phyloP scores from a whole-genome alignment of 352 stramenopile species.

The Phytophthora meadii region DNA sequence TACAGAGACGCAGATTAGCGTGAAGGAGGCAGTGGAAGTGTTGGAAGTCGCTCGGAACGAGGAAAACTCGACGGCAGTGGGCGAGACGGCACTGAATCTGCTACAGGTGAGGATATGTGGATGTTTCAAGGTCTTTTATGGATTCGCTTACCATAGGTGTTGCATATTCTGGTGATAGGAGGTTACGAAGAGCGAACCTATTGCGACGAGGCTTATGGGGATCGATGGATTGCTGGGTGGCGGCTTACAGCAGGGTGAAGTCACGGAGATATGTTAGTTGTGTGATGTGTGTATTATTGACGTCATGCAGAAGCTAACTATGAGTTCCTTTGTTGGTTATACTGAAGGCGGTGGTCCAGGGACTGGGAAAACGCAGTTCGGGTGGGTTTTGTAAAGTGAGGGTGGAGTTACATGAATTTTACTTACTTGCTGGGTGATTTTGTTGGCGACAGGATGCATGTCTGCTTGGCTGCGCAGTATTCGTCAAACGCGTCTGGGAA shows the following conservation, averaged over 20 bases:
- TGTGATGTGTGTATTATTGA: background rate
- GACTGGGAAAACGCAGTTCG: conserved; percentile 81
- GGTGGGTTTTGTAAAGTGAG: conserved; percentile 30
- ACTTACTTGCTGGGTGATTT: conserved; percentile 1
- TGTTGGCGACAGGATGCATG: conserved; percentile 57
- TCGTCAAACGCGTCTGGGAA: conserved; percentile 21
- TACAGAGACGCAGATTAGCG: conserved; percentile 51
- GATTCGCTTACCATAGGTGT: no score
- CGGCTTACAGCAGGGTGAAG: conserved; percentile 69
- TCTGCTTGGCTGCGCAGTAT: conserved; percentile 69
- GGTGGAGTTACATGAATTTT: background rate
- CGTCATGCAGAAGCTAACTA: background rate
- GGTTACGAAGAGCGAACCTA: conserved; percentile 33
- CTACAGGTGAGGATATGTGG: conserved; percentile 38
- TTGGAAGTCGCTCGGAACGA: conserved; percentile 32
- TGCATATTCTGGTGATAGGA: conserved; percentile 28
- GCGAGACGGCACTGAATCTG: conserved; percentile 52
- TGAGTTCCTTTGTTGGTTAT: background rate
- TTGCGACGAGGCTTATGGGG: conserved; percentile 51
- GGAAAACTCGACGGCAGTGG: conserved; percentile 20
- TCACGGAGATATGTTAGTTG: conserved; percentile 79
- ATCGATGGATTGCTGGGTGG: conserved; percentile 72
- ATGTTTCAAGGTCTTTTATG: background rate
- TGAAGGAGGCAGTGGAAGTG: conserved; percentile 43
- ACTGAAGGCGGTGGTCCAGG: conserved; percentile 62